A percentile compares a stretch with the other conserved stretches of the same genome.
Conservation (phyloP, 2,329 filamentous ascomycete species). For the Ceratocystis harringtonii region DNA sequence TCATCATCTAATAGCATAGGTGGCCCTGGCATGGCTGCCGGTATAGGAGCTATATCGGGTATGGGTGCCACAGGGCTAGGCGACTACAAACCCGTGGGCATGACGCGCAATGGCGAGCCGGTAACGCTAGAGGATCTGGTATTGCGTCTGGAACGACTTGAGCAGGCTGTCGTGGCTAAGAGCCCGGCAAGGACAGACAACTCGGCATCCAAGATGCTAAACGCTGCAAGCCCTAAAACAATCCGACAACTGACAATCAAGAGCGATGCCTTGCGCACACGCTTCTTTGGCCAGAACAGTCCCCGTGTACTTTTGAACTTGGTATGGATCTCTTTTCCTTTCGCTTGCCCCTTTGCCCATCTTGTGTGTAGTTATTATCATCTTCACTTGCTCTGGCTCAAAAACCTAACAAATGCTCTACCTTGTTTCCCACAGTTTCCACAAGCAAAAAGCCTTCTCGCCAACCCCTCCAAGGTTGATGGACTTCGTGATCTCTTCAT, state of each 20-base stretch:
- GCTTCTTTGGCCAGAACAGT: slow-evolving; percentile 39
- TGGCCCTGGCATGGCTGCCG: background rate
- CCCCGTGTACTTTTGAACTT: slow-evolving; percentile 39
- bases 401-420: background rate
- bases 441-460: slow-evolving; percentile 38
- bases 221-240: slow-evolving; percentile 29
- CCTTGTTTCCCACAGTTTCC: slow-evolving; percentile 30
- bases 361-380: background rate
- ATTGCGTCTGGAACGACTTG: slow-evolving; percentile 38
- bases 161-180: slow-evolving; percentile 33
- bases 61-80: background rate
- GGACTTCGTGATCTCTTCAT: slow-evolving; percentile 31
- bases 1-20: background rate
- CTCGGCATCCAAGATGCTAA: slow-evolving; percentile 19
- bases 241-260: slow-evolving; percentile 38
- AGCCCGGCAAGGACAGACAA: slow-evolving; percentile 28
- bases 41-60: background rate
- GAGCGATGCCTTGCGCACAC: slow-evolving; percentile 31
- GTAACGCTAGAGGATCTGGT: slow-evolving; percentile 34
- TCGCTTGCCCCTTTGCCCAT: background rate
- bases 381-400: background rate
- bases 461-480: slow-evolving; percentile 28
- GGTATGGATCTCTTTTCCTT: slow-evolving; percentile 25
- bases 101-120: slow-evolving; percentile 20
- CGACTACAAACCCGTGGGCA: slow-evolving; percentile 3